Evolutionary conservation across 345 rosid genomes (phyloP).

Genomic region (Firmiana major): DNA sequence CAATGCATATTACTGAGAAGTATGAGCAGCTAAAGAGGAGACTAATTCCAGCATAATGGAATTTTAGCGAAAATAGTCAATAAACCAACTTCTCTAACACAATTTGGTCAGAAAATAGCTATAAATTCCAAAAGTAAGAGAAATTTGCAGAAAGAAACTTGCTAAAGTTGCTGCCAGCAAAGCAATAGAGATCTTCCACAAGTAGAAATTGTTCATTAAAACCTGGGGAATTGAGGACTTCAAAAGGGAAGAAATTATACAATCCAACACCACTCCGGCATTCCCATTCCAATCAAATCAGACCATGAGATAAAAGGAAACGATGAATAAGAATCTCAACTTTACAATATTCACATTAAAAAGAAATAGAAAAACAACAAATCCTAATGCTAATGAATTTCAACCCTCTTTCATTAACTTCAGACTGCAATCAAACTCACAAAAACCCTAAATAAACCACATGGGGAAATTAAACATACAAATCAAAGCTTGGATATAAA

Average conservation of each 20-base stretch:
- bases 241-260: not conserved
- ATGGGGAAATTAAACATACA: not conserved
- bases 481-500: not conserved
- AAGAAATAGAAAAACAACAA: not conserved
- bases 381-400: not conserved
- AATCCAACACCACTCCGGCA: not conserved
- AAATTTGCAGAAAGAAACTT: not conserved
- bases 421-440: not conserved
- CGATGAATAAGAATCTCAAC: not conserved
- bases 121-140: conserved; percentile 3
- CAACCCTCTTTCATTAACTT: not conserved
- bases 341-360: not conserved
- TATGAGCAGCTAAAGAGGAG: not conserved
- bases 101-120: not conserved
- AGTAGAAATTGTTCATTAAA: not conserved
- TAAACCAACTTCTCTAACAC: not conserved
- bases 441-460: not conserved
- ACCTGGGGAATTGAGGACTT: not conserved
- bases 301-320: not conserved
- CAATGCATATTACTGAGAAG: not conserved
- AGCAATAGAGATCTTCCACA: not conserved
- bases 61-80: not conserved
- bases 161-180: not conserved
- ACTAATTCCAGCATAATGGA: not conserved
- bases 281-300: not conserved